Evolutionary conservation across 2,329 filamentous ascomycete genomes (phyloP), one percentile per base, ranked within the genome.

Genomic region (Neofusicoccum sp.): DNA sequence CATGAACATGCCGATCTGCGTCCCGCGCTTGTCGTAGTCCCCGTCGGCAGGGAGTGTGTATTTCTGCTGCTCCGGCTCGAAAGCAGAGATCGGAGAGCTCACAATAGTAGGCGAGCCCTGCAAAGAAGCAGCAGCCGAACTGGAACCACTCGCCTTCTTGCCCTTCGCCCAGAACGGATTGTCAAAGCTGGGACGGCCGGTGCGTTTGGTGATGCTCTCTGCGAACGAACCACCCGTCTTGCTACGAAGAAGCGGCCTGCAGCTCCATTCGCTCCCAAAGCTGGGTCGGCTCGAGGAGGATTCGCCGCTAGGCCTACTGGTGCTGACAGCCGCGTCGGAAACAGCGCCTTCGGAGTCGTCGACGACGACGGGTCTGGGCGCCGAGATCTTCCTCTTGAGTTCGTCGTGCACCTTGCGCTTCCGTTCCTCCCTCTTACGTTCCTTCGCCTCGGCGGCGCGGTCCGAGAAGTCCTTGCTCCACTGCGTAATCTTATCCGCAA

Each of bases 391-490:
- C 31, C 28, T 58, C n/a, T 58, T 58, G 39, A 58, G 14, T 14
- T 29, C 54, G 9, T 58, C 41, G 14, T 31, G 39, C 41, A n/a
- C 29, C 54, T 58, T 45, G 28, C 41, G 54, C 39, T 58, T 39
- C 11, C 54, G 54, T 31, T 36, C 54, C 41, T 45, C 54, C 12
- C 31, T 44, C 12, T 36, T 45, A 29, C 41, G 43, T n/a, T 34
- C 39, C 29, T 44, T 56, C 7, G 52, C 39, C 39, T 31, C 52
- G 3, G 37, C 52, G 29, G 39, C 39, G 7, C 29, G 52, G 3
- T 56, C 54, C 2, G 54, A 58, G 14, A 58, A 3, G 5, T 36
- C 54, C 41, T 58, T 58, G n/a, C 54, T n/a, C 54, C 39, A 45
- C 9, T 58, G 54, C 41, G 54, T 36, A 11, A 58, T 9, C 31